These are phyloP conservation scores for Aurifilum marmelostoma DNA, from an alignment of 2,329 filamentous ascomycete genomes.

Conservation along the genomic window DNA sequence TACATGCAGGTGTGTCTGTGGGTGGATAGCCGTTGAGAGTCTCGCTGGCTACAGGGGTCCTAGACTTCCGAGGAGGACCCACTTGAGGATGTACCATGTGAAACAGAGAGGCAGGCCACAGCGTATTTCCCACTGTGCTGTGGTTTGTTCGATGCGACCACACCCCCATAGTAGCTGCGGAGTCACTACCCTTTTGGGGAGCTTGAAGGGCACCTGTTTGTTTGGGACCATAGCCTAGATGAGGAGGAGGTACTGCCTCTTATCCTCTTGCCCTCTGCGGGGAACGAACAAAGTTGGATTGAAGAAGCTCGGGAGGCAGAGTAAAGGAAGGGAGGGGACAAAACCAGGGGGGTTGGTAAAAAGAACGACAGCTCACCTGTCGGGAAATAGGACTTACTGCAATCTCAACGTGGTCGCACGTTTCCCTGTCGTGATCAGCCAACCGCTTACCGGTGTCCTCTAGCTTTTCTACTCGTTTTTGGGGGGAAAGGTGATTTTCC, in stretches of 20 bases:
- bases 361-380: neutral
- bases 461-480: neutral
- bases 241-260: neutral
- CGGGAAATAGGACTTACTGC: neutral
- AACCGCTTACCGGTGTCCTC: neutral
- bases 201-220: neutral
- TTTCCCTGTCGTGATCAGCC: neutral
- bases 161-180: neutral
- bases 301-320: neutral
- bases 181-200: neutral
- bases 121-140: neutral
- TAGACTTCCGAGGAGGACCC: neutral
- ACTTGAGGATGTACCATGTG: neutral
- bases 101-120: neutral
- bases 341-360: neutral
- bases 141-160: neutral
- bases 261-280: neutral
- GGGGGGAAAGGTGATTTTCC: too few relatives aligned
- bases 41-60: neutral
- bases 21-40: neutral
- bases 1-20: neutral
- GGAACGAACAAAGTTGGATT: neutral
- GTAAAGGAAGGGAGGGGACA: neutral
- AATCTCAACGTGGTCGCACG: neutral
- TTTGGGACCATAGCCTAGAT: neutral